Evolutionary conservation across 2,329 filamentous ascomycete genomes (phyloP), one percentile per base, ranked within the genome.

Genomic region (Fusarium pseudograminearum): DNA sequence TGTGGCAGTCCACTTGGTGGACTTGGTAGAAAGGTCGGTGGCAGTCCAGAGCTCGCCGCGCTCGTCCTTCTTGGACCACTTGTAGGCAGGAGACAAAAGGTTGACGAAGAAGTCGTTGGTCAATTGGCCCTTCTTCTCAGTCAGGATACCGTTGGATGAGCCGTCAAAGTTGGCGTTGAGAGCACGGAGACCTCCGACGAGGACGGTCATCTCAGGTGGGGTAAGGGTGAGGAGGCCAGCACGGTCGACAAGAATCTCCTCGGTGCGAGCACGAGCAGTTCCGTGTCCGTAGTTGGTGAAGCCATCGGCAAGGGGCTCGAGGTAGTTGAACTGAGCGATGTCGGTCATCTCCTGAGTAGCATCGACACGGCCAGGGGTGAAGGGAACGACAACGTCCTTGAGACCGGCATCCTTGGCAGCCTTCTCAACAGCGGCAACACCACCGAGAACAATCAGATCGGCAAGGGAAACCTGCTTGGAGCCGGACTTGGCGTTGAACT

Each of bases 51-150:
- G 57, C 73, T 93, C 90, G 34, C 80, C 77, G 56, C 79, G 80
- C n/a, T 73, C 70, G 60, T 82, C 70, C 26, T 80, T 80, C 40
- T 80, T 80, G 22, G 73, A 74, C 92, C 92, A 94, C 24, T 80
- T 83, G 9, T 86, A 91, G 78, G 80, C 82, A 74, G 85, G 87
- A 75, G 93, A 91, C 26, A 94, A 86, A 3, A 94, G 84, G 82
- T 94, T 93, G 79, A 92, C 86, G 76, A 94, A 94, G 85, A 93
- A 94, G 81, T 94, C 92, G 80, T 92, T 93, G 76, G 89, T 92
- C 73, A 94, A 84, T 72, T 87, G 80, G 42, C 92, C 92, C 2
- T 90, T 89, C 10, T 83, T 84, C 72, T 85, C 83, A 59, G 92
- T 94, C 75, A 94, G 84, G 61, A 94, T 85, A 62, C 92, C 92